Percentiles rank a stretch among this genome's conserved stretches.
phyloP scores from a whole-genome alignment of 306 rosid species.

The Canavalia ensiformis region DNA sequence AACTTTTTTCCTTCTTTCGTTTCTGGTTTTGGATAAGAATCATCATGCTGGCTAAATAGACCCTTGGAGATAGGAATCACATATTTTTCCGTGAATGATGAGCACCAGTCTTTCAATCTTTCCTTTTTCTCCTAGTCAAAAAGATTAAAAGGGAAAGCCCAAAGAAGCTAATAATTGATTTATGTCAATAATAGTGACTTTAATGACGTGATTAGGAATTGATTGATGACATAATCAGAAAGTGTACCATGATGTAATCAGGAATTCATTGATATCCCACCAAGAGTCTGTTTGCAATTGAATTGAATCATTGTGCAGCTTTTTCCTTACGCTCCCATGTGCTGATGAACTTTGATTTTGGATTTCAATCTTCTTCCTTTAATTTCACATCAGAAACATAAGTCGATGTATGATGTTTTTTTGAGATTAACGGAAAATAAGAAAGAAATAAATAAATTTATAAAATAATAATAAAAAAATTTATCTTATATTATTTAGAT shows the following conservation, averaged over 20 bases:
- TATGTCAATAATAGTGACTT: not conserved
- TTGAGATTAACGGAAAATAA: too few species aligned
- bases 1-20: not conserved
- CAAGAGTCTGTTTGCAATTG: slow-evolving; percentile 20
- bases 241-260: not conserved
- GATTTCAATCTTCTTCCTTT: slow-evolving; percentile 5
- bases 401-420: not conserved
- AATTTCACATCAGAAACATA: slow-evolving; percentile 19
- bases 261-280: slow-evolving; percentile 43
- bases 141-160: not conserved
- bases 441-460: too few species aligned
- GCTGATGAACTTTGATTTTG: not conserved
- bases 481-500: too few species aligned
- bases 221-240: not conserved
- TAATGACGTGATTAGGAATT: slow-evolving; percentile 19
- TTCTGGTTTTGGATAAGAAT: slow-evolving; percentile 42
- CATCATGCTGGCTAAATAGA: not conserved
- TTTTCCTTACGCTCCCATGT: slow-evolving; percentile 14
- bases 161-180: not conserved
- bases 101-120: not conserved
- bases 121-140: slow-evolving; percentile 6
- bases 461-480: too few species aligned
- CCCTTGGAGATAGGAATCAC: slow-evolving; percentile 8
- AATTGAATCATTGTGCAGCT: slow-evolving; percentile 17
- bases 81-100: not conserved